Evolutionary conservation across 768 basidiomycete genomes (phyloP).

Genomic region (Mrakia gelida): DNA sequence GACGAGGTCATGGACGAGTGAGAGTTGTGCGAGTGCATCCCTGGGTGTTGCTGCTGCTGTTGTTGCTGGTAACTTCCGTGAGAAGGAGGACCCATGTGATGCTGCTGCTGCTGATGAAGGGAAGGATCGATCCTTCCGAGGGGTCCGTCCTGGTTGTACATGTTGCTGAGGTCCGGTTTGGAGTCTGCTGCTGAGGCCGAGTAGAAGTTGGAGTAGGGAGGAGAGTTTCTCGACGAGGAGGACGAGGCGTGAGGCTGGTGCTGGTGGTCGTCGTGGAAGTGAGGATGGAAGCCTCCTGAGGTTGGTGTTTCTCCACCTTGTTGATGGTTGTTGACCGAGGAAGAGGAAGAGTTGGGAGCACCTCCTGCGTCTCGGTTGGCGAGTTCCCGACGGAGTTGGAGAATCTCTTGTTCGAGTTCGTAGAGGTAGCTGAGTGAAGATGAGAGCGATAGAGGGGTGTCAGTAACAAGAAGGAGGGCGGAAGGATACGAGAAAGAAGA

Average conservation of each 20-base stretch:
- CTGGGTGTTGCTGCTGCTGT: background rate
- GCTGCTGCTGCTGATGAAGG: slow-evolving; percentile 5
- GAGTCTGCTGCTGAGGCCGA: background rate
- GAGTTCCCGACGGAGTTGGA: slow-evolving; percentile 42
- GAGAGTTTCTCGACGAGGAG: slow-evolving; percentile 5
- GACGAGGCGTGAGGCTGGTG: slow-evolving; percentile 6
- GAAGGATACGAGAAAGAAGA: background rate
- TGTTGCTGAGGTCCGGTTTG: slow-evolving; percentile 7
- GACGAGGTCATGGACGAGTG: slow-evolving; percentile 2
- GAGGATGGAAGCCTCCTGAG: background rate
- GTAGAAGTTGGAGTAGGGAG: slow-evolving; percentile 28
- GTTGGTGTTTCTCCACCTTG: background rate
- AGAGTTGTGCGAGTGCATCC: slow-evolving; percentile 1
- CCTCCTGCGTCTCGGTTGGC: slow-evolving; percentile 33
- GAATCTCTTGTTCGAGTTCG: slow-evolving; percentile 45
- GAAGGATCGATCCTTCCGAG: slow-evolving; percentile 19
- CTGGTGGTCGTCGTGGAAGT: background rate
- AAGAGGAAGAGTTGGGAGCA: background rate
- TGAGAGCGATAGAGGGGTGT: background rate
- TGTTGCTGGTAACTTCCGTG: background rate
- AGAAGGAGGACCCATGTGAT: background rate
- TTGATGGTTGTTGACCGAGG: background rate
- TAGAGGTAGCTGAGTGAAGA: slow-evolving; percentile 41
- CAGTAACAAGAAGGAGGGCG: background rate
- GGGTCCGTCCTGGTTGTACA: slow-evolving; percentile 4